A percentile compares a stretch with the other conserved stretches of the same genome.
Evolutionary conservation across 768 basidiomycete species (phyloP).

Genomic region (Tubosaeta sp.): DNA sequence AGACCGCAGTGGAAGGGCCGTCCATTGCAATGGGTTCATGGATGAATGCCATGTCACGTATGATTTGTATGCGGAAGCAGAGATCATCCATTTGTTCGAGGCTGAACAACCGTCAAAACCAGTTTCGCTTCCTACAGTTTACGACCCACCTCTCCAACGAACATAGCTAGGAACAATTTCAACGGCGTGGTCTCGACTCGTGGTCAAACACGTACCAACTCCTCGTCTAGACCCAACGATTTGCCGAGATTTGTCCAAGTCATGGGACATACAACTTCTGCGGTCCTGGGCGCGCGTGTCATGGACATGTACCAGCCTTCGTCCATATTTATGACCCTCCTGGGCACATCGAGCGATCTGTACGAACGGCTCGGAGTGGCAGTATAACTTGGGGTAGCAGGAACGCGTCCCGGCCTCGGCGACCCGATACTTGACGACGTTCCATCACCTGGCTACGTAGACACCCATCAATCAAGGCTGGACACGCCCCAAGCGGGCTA

Average conservation of each 20-base stretch:
- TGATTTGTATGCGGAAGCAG: conserved; percentile 42
- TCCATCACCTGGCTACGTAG: conserved; percentile 20
- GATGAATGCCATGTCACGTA: conserved; percentile 42
- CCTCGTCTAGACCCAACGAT: conserved; percentile 34
- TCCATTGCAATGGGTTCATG: conserved; percentile 57
- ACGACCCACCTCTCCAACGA: conserved; percentile 26
- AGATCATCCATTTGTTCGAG: conserved; percentile 35
- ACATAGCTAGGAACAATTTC: conserved; percentile 17
- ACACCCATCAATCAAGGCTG: neutral
- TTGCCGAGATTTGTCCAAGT: conserved; percentile 23
- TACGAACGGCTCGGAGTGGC: conserved; percentile 7
- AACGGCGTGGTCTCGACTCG: neutral
- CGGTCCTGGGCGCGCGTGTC: conserved; percentile 34
- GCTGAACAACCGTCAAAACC: conserved; percentile 18
- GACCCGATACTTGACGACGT: conserved; percentile 8
- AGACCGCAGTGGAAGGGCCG: conserved; percentile 36
- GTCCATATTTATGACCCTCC: conserved; percentile 7
- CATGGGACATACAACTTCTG: conserved; percentile 30
- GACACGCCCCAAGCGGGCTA: neutral
- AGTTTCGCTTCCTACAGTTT: neutral
- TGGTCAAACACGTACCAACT: conserved; percentile 34
- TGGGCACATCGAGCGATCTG: conserved; percentile 6
- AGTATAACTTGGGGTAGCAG: neutral
- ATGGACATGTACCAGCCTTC: conserved; percentile 41
- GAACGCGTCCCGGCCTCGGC: conserved; percentile 2